Percentiles rank a stretch among this genome's conserved stretches.
These are phyloP conservation scores for Metarhizium robertsii DNA, from an alignment of 2,329 filamentous ascomycete species.

Conservation along the genomic window DNA sequence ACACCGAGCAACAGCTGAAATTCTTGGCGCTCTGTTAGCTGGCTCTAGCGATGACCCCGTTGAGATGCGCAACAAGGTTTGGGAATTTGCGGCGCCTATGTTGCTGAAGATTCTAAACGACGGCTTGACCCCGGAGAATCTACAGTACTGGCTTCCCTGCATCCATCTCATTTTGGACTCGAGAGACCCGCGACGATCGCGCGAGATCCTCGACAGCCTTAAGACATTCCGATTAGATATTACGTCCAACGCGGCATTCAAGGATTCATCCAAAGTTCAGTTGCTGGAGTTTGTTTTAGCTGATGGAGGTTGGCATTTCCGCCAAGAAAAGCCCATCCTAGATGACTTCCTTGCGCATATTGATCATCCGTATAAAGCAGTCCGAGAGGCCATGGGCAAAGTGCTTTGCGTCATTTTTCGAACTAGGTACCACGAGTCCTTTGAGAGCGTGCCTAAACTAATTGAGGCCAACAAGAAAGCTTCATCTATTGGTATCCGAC, in stretches of 20 bases:
- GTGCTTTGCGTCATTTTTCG: conserved; percentile 84
- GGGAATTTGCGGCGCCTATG: conserved; percentile 85
- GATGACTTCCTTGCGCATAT: conserved; percentile 85
- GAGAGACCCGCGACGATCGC: conserved; percentile 80
- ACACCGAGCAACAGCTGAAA: conserved; percentile 90
- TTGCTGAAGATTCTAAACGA: conserved; percentile 82
- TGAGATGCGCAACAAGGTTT: conserved; percentile 65
- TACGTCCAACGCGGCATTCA: conserved; percentile 93
- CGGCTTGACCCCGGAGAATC: conserved; percentile 86
- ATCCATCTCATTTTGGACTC: conserved; percentile 80
- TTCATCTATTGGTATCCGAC: conserved; percentile 75
- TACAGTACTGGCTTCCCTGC: conserved; percentile 90
- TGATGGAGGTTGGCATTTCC: conserved; percentile 94
- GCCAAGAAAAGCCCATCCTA: conserved; percentile 76
- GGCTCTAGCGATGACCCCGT: conserved; percentile 71
- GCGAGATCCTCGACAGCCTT: conserved; percentile 77
- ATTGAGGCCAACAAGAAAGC: conserved; percentile 68
- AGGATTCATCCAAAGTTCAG: conserved; percentile 94
- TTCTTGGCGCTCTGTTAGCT: conserved; percentile 74
- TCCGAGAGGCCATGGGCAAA: conserved; percentile 87
- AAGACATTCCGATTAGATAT: conserved; percentile 85
- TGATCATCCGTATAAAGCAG: conserved; percentile 95
- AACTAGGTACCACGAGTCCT: conserved; percentile 89
- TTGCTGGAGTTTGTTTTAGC: conserved; percentile 80
- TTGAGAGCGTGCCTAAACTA: conserved; percentile 66